Base-by-base conservation (phyloP, 2,329 filamentous ascomycete species). In the Coniochaeta sp. region DNA sequence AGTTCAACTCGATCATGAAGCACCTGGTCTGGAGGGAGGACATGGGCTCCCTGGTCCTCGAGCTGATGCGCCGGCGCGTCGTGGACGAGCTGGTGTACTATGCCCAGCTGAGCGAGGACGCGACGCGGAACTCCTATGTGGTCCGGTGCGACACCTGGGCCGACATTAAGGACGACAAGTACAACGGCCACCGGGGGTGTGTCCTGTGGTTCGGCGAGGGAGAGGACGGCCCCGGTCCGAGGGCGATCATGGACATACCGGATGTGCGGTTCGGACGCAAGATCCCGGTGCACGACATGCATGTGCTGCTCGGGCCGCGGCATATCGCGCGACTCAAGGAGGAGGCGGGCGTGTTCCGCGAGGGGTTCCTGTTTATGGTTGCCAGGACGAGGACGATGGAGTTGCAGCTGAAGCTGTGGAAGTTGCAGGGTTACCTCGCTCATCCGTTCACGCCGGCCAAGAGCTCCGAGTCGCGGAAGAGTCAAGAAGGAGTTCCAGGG, bases 361-460 rank as follows among this genome's bases (percentile, higher is more conserved):
- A 76, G 0, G 73, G 73, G 2, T 73, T 70, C 9, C 69, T 80
- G 22, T 74, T 78, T 58, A 71, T 84, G 61, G 65, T 84, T 59
- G 73, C 71, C 62, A 73, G 71, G 65, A 72, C 65, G 62, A 71
- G 73, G 40, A 80, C 78, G 8, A 67, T 75, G 24, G 69, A 74
- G 16, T 56, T 84, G 54, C 81, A 84, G 68, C 60, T 78, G 59
- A 73, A 77, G 58, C 72, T 87, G 8, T 87, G 84, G 84, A 81
- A 79, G 62, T 68, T 88, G 9, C 81, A 87, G 62, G 83, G 82
- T 1, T 87, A 83, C 65, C 55, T 84, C 12, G 55, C 55, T 16
- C 54, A 56, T n/a, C 30, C 28, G 8, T 34, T 36, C 30, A 7
- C 9, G 30, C 14, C 16, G 30, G 19, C 19, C 17, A 3, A 6